Evolutionary conservation across 371 early-diverging fungal genomes (phyloP), one percentile per base, ranked within the genome.

Genomic region (Mucor racemosus): DNA sequence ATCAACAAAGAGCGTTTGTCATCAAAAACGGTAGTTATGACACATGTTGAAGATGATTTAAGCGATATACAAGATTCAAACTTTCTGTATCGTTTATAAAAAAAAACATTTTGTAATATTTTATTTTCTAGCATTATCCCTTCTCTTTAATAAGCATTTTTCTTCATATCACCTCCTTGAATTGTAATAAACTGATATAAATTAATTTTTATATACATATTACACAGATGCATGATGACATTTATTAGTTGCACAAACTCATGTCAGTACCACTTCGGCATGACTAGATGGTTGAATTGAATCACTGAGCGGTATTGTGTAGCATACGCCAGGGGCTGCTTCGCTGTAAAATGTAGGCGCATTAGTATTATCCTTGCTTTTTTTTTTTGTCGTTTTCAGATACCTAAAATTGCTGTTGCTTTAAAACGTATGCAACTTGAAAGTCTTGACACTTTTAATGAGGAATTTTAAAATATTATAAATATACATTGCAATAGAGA

Each of bases 41-140:
- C 67, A 26, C 67, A 77, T 65, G 71, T 72, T 5, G 69, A 74
- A n/a, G 76, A 75, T 31, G 81, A 81, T 60, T 38, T 78, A 6
- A 78, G 76, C 19, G 81, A 81, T 69, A 63, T 56, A n/a, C 73
- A 81, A 63, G 81, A 78, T 41, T 61, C 68, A 26, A 74, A 65
- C 36, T 81, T 81, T 62, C 61, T 72, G n/a, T 81, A 81, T 48
- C 64, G 72, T n/a, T 60, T 75, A 11, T 80, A 73, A 66, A 42
- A 42, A 26, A 26, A 26, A 26, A 26, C 26, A 26, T 26, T 26
- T 42, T 42, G 42, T 42, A 42, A 42, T 15, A 42, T 42, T 42
- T n/a, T 41, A 14, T 42, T 42, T 7, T 42, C n/a, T 42, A 42
- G 42, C 42, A 42, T 42, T 26, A 26, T 26, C 3, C 26, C 26